phyloP scores from a whole-genome alignment of 2,329 filamentous ascomycete species.

The Diaporthe destruens region DNA sequence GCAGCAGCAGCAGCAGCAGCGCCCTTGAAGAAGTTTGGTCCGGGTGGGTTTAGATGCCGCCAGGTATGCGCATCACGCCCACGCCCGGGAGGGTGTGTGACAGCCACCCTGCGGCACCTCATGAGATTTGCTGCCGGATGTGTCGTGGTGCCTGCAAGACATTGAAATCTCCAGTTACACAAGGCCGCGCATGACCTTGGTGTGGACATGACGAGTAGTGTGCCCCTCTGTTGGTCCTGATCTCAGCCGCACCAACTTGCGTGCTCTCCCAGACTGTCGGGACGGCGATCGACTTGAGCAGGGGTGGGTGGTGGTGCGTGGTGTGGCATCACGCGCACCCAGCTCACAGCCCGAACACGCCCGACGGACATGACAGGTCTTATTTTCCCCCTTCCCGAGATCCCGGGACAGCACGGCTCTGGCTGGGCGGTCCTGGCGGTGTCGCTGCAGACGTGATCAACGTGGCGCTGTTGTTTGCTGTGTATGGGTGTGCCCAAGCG shows the following conservation, averaged over 20 bases:
- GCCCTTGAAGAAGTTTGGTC: not conserved
- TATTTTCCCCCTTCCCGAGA: not conserved
- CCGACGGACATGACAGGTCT: not conserved
- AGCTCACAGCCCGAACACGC: not conserved
- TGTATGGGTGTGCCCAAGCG: not conserved
- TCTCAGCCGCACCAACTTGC: constrained; percentile 13
- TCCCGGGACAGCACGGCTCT: not conserved
- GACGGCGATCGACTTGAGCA: not conserved
- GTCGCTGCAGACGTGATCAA: not conserved
- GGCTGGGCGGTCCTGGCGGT: not conserved
- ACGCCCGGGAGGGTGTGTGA: constrained; percentile 9
- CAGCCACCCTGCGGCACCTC: not conserved
- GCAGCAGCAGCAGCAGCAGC: too few species aligned
- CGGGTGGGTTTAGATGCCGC: not conserved
- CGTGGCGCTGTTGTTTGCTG: not conserved
- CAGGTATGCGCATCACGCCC: not conserved
- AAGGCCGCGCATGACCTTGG: constrained; percentile 23
- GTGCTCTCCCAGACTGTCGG: constrained; percentile 8
- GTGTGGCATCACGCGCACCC: constrained; percentile 17
- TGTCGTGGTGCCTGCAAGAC: constrained; percentile 23
- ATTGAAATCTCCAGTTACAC: constrained; percentile 34
- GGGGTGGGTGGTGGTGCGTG: not conserved
- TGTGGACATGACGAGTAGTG: not conserved
- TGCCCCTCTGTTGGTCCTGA: not conserved
- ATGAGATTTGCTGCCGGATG: constrained; percentile 21